These are phyloP conservation scores for Closterium sp. DNA, from an alignment of 139 green algal genomes.

Conservation along the genomic window DNA sequence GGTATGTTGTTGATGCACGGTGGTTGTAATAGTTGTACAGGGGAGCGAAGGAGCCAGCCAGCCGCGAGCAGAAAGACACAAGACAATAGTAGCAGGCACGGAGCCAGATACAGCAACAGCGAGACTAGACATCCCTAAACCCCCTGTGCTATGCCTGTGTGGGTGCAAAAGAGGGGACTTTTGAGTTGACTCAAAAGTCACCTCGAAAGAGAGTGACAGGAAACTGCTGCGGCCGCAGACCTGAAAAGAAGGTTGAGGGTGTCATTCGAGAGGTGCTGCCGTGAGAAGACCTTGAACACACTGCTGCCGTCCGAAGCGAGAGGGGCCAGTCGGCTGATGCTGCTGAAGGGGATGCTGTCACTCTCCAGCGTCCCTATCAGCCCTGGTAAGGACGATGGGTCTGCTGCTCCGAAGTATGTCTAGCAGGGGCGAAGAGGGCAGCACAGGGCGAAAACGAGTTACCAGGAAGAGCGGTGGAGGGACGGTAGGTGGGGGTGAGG, in stretches of 20 bases:
- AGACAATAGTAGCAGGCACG: background rate
- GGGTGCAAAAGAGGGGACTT: no score
- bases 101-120: background rate
- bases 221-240: conserved; percentile 9
- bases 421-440: conserved; percentile 2
- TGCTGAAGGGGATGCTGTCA: conserved; percentile 15
- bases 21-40: no score
- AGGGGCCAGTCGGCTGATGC: conserved; percentile 11
- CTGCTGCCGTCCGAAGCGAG: background rate
- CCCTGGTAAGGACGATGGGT: background rate
- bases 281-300: conserved; percentile 44
- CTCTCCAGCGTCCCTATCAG: conserved; percentile 32
- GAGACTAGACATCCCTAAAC: background rate
- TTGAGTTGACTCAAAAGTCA: no score
- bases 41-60: no score
- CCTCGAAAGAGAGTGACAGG: no score
- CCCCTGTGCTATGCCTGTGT: no score
- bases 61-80: background rate
- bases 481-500: background rate
- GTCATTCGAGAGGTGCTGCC: background rate
- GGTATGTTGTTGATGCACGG: background rate
- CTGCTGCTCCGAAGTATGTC: conserved; percentile 28
- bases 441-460: background rate
- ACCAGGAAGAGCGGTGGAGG: background rate
- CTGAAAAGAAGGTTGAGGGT: conserved; percentile 35